Conservation (phyloP, 768 basidiomycete genomes). For the Cystoderma amianthinum region DNA sequence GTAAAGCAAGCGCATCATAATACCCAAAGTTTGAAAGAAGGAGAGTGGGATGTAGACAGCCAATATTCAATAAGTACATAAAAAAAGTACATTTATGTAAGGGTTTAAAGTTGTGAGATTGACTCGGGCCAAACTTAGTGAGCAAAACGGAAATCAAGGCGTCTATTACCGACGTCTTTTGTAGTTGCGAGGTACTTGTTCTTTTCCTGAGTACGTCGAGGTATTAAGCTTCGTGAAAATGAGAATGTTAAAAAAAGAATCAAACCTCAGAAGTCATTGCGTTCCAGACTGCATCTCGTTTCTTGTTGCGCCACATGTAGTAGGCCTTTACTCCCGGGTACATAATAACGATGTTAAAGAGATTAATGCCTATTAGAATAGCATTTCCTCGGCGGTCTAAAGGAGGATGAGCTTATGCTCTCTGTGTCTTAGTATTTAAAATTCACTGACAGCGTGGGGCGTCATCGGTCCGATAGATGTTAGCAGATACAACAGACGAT, state of each 20-base stretch:
- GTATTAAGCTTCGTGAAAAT: not conserved
- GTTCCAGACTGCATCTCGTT: constrained; percentile 49
- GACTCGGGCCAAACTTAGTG: too few species aligned
- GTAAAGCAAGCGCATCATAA: too few species aligned
- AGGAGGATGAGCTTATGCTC: too few species aligned
- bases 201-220: constrained; percentile 50
- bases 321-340: constrained; percentile 50
- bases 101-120: too few species aligned
- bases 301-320: constrained; percentile 52
- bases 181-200: constrained; percentile 50
- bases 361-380: constrained; percentile 43
- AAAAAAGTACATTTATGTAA: too few species aligned
- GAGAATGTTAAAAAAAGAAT: not conserved
- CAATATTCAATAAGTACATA: too few species aligned
- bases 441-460: constrained; percentile 44
- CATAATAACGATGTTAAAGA: constrained; percentile 41
- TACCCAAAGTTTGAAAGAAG: too few species aligned
- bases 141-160: constrained; percentile 60
- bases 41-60: too few species aligned
- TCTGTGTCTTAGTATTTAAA: too few species aligned
- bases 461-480: constrained; percentile 55
- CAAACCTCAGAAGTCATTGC: constrained; percentile 38
- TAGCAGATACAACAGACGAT: constrained; percentile 34
- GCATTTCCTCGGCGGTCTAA: constrained; percentile 56
- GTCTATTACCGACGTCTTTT: constrained; percentile 49